Conservation (phyloP, 2,329 filamentous ascomycete species). For the Lachnellula subtilissima region DNA sequence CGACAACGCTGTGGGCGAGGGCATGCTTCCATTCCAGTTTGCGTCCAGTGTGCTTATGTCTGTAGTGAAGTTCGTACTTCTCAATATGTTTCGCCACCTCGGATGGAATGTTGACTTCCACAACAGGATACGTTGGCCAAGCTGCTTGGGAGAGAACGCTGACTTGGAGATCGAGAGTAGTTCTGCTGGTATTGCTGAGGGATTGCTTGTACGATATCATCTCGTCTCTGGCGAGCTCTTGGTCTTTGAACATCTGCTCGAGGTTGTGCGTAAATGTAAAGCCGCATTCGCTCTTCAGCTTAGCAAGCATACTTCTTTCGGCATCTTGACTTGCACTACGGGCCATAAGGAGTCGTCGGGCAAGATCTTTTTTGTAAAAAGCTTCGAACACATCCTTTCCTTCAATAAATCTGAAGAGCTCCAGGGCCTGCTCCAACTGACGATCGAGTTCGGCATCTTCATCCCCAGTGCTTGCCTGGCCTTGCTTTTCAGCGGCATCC, state of each 20-base stretch:
- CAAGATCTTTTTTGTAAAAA: slow-evolving; percentile 98
- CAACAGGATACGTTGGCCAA: slow-evolving; percentile 87
- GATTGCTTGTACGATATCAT: slow-evolving; percentile 81
- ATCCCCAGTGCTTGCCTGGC: slow-evolving; percentile 66
- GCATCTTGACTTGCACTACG: slow-evolving; percentile 92
- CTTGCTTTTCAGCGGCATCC: slow-evolving; percentile 53
- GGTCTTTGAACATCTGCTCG: slow-evolving; percentile 99
- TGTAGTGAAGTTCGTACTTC: slow-evolving; percentile 81
- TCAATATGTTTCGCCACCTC: slow-evolving; percentile 72
- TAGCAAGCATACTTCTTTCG: slow-evolving; percentile 89
- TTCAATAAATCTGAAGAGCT: slow-evolving; percentile 94
- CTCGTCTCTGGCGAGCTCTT: slow-evolving; percentile 87
- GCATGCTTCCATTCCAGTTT: slow-evolving; percentile 88
- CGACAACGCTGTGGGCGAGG: slow-evolving; percentile 84
- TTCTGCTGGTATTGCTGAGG: slow-evolving; percentile 46
- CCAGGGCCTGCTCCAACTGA: slow-evolving; percentile 86
- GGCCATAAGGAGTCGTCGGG: slow-evolving; percentile 82
- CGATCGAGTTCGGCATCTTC: slow-evolving; percentile 89
- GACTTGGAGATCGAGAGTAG: slow-evolving; percentile 69
- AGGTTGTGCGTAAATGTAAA: slow-evolving; percentile 93
- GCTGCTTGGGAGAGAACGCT: slow-evolving; percentile 86
- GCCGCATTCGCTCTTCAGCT: slow-evolving; percentile 89
- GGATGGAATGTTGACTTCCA: slow-evolving; percentile 65
- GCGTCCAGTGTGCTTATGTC: slow-evolving; percentile 81
- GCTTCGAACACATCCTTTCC: slow-evolving; percentile 98